Percentiles rank a stretch among this genome's conserved stretches.
Conservation (phyloP, 2,329 filamentous ascomycete genomes). For the Aureobasidium musti region DNA sequence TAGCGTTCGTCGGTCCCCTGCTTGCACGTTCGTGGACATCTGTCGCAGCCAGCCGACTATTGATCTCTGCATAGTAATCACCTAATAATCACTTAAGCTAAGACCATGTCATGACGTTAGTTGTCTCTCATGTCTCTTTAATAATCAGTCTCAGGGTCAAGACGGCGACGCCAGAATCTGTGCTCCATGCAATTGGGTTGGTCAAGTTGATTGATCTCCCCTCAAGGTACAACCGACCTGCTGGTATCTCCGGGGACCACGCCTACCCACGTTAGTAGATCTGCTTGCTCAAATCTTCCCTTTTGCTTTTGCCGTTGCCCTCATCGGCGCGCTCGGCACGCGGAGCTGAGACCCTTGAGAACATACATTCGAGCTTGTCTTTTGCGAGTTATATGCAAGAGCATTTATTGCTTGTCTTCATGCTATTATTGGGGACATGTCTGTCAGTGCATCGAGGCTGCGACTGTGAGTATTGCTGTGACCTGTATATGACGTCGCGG, state of each 20-base stretch:
- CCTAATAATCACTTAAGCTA: neutral
- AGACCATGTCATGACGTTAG: constrained; percentile 4
- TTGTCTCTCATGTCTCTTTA: neutral
- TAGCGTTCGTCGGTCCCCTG: constrained; percentile 13
- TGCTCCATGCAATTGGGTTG: neutral
- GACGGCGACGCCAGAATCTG: neutral
- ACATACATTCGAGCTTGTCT: neutral
- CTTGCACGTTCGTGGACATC: neutral
- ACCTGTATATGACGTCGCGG: constrained; percentile 2
- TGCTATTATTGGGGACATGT: neutral
- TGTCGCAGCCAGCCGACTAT: constrained; percentile 21
- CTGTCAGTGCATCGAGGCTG: neutral
- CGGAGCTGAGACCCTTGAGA: neutral
- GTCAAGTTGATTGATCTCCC: constrained; percentile 1
- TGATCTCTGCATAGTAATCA: constrained; percentile 10
- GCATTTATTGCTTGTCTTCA: neutral
- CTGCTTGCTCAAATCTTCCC: constrained; percentile 5
- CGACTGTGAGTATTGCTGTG: neutral
- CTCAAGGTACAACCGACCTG: constrained; percentile 12
- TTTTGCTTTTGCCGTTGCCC: constrained; percentile 21
- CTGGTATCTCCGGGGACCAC: constrained; percentile 13
- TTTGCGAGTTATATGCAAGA: neutral
- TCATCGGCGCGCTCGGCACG: neutral
- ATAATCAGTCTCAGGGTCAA: neutral
- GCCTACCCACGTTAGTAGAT: neutral